Conservation (phyloP, 2,329 filamentous ascomycete species). For the Fusarium sp. region DNA sequence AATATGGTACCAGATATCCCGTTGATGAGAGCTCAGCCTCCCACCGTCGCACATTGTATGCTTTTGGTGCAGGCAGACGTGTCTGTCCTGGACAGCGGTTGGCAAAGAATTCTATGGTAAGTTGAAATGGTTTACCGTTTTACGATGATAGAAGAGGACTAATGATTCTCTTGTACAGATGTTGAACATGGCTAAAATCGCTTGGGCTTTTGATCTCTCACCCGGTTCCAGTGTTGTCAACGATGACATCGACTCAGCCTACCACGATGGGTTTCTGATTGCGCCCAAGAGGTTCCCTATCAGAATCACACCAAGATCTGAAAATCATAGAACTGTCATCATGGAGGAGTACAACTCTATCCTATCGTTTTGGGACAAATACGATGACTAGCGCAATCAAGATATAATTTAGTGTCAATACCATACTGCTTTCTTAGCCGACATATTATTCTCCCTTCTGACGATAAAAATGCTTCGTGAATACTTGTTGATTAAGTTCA, state of each 20-base stretch:
- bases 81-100: conserved; percentile 1
- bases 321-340: not conserved
- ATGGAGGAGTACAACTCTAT: not conserved
- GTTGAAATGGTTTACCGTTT: too few species aligned
- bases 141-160: too few species aligned
- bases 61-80: conserved; percentile 5
- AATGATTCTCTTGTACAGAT: not conserved
- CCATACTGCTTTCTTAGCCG: too few species aligned
- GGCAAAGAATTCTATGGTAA: conserved; percentile 11
- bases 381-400: not conserved
- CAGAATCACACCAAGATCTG: not conserved
- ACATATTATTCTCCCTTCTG: too few species aligned
- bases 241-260: conserved; percentile 3
- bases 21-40: not conserved
- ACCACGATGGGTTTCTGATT: conserved; percentile 7
- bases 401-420: too few species aligned
- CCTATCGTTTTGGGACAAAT: conserved; percentile 3
- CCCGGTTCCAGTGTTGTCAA: too few species aligned
- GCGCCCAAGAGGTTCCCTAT: conserved; percentile 8
- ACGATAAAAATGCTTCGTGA: too few species aligned
- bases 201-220: conserved; percentile 1
- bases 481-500: too few species aligned
- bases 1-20: not conserved
- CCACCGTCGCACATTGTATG: conserved; percentile 3
- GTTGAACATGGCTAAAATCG: conserved; percentile 8